phyloP scores from a whole-genome alignment of 2,329 filamentous ascomycete genomes.

The Xylariaceae sp. region DNA sequence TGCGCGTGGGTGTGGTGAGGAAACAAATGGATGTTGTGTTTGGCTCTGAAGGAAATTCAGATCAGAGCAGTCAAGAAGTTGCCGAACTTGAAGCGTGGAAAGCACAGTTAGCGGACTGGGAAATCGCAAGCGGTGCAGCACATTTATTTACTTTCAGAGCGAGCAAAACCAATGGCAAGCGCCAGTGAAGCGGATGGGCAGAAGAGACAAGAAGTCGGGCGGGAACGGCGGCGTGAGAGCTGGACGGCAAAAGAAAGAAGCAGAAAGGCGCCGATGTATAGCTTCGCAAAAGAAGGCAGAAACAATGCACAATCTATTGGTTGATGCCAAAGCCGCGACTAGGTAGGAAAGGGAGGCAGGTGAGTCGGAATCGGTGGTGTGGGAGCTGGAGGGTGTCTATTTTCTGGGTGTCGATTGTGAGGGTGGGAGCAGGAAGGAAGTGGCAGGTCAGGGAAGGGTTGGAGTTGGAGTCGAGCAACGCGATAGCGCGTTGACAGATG shows the following conservation, averaged over 20 bases:
- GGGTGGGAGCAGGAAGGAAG: constrained; percentile 2
- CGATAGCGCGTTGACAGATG: constrained; percentile 5
- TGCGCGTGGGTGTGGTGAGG: constrained; percentile 6
- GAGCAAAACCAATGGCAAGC: no score
- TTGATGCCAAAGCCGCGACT: neutral
- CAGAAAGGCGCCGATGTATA: no score
- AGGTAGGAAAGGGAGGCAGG: constrained; percentile 4
- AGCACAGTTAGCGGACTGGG: no score
- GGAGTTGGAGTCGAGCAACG: constrained; percentile 6
- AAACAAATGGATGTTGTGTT: neutral
- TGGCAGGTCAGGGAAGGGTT: constrained; percentile 1
- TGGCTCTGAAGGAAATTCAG: constrained; percentile 9
- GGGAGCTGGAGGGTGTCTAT: constrained; percentile 1
- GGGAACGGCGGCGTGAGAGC: no score
- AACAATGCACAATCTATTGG: no score
- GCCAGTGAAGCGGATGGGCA: no score
- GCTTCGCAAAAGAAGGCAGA: no score
- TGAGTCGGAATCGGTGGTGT: neutral
- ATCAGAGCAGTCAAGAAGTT: neutral
- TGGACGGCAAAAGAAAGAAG: no score
- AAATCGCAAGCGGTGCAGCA: no score
- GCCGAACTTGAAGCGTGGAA: no score
- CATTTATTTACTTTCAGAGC: no score
- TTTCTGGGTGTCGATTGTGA: neutral
- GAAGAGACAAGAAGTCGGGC: no score